Evolutionary conservation across 192 early-diverging fungal genomes (phyloP), one percentile per base, ranked within the genome.

Genomic region (Podochytrium sp.): DNA sequence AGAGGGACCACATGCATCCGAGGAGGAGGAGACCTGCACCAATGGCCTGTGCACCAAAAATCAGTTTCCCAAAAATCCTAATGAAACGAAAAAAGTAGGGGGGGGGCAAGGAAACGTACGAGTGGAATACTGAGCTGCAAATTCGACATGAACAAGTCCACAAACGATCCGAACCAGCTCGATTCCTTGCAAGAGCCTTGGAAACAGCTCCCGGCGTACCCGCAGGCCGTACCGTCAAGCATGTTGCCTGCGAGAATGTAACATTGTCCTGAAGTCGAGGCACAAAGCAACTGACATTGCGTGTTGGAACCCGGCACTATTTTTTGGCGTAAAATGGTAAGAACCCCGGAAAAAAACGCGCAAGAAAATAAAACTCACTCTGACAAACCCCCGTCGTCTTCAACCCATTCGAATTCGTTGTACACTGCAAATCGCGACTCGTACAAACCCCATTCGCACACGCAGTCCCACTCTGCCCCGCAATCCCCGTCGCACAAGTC

Each of bases 391-490:
- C 70, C 12, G 59, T 69, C 18, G 78, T 78, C 30, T 39, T 47
- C 33, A 84, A 71, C 34, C 39, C 56, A 30, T 60, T 16, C 5
- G 56, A 50, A 16, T 53, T 59, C 27, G 60, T 75, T 52, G 50
- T 60, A 65, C 84, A 85, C 63, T 85, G 84, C 33, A 67, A 42
- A 65, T 80, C 77, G 3, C 83, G 37, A 10, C 65, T 68, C 20
- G 85, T 86, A 72, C 85, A 86, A 23, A 78, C 38, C 5, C 85
- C 85, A 1, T 77, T 77, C 29, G 85, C 80, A 61, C 85, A 86
- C 35, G 70, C 42, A 16, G 64, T 52, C 2, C 74, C 80, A 30
- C 40, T 65, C 1, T 35, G 27, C 12, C 42, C 55, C 14, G 16
- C 59, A 10, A 12, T 29, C 16, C 59, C 61, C 0, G 30, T n/a